A percentile compares a stretch with the other conserved stretches of the same genome.
Evolutionary conservation across 257 asterid species (phyloP).

Genomic region (Solanum lycopersicoides): DNA sequence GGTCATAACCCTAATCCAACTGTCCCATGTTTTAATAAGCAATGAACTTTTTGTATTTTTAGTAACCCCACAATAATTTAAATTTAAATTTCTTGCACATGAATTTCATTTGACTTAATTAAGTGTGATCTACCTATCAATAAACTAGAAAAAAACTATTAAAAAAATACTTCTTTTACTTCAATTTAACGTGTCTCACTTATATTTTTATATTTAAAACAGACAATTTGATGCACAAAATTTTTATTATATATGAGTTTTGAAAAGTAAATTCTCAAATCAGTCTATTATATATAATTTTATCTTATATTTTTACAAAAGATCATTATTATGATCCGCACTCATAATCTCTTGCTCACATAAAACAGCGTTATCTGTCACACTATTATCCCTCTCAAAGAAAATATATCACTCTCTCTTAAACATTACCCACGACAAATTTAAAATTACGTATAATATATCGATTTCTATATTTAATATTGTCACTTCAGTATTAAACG

Average conservation of each 20-base stretch:
- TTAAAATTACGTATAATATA: not conserved
- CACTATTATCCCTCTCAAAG: too few species aligned
- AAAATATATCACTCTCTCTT: not conserved
- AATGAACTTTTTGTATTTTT: not conserved
- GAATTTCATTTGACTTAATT: not conserved
- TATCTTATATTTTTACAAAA: too few species aligned
- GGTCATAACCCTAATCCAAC: not conserved
- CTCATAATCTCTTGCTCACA: not conserved
- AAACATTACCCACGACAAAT: too few species aligned
- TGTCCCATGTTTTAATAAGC: not conserved
- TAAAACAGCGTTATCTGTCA: too few species aligned
- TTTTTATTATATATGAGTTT: too few species aligned
- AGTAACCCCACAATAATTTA: not conserved
- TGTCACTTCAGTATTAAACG: not conserved
- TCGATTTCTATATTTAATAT: not conserved
- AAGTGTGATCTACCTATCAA: not conserved
- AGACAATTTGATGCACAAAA: too few species aligned
- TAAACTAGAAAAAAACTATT: not conserved
- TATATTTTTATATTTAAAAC: not conserved
- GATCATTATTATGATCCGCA: fast-evolving
- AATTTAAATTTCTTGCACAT: not conserved
- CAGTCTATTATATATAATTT: fast-evolving
- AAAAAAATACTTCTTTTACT: not conserved
- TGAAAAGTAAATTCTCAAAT: too few species aligned
- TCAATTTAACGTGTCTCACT: not conserved